Evolutionary conservation across 1,284 basidiomycete species (phyloP).

Genomic region (Ustilago trichophora): DNA sequence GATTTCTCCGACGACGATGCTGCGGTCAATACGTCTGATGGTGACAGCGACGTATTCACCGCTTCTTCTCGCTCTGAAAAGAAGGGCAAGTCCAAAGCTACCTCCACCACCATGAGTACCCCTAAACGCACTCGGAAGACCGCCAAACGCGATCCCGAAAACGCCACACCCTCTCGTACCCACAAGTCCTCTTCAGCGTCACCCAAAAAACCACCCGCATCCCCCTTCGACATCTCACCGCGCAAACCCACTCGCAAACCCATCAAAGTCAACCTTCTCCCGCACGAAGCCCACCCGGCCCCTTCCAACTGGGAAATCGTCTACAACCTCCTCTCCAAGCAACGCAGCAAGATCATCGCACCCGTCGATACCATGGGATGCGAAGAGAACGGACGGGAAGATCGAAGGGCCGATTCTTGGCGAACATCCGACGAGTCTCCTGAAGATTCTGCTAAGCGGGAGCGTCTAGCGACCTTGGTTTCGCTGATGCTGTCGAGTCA

Average conservation of each 20-base stretch:
- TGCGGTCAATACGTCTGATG: background rate
- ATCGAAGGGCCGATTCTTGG: constrained; percentile 48
- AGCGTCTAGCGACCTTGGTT: constrained; percentile 83
- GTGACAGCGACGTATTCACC: constrained; percentile 25
- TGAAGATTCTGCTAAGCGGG: constrained; percentile 71
- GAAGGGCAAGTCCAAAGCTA: constrained; percentile 5
- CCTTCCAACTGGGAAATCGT: constrained; percentile 53
- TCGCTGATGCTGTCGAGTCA: constrained; percentile 90
- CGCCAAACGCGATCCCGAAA: too few species aligned
- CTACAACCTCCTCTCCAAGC: constrained; percentile 43
- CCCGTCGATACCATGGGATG: constrained; percentile 67
- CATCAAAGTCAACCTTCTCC: constrained; percentile 60
- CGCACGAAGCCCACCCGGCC: constrained; percentile 53
- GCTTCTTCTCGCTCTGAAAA: background rate
- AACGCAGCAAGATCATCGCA: constrained; percentile 58
- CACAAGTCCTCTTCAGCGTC: constrained; percentile 1
- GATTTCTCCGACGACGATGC: constrained; percentile 12
- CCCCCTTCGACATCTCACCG: constrained; percentile 45
- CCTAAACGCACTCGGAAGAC: constrained; percentile 8
- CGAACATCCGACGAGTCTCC: constrained; percentile 39
- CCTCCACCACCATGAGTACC: background rate
- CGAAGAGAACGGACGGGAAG: constrained; percentile 57
- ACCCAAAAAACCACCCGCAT: constrained; percentile 21
- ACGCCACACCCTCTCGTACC: background rate
- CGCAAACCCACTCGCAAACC: constrained; percentile 48